Evolutionary conservation across 106 monocot species (phyloP), one percentile per base, ranked within the genome.

Genomic region (Acorus calamus): DNA sequence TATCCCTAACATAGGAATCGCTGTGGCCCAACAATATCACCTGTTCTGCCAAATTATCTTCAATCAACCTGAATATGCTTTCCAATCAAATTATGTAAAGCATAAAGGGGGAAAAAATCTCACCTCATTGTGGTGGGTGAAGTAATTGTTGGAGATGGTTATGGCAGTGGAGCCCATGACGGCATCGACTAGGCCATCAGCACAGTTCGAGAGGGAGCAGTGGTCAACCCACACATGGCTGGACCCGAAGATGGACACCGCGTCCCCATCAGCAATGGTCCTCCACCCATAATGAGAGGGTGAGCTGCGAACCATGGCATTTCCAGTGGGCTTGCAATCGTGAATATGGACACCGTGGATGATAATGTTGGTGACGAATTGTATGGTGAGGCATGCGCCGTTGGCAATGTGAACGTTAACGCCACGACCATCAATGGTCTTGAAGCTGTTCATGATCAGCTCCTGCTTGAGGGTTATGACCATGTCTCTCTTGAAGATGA

Each of bases 191-290:
- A 80, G 71, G 4, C 80, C 80, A 43, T 80, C 80, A 4, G 80
- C 80, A 46, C 80, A 80, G 66, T 66, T 75, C 52, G 80, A 75
- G 11, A 80, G 71, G 0, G 74, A 80, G 63, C 75, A 75, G 65
- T 80, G 80, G 52, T 80, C 80, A 8, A 80, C 80, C 80, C 80
- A 80, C 11, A 80, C 11, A 42, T 80, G 75, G 51, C 80, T 80
- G 10, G 74, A 55, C 3, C 75, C 62, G 28, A 75, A 80, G 61
- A 80, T 75, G 49, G 80, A 80, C 9, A 80, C 62, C 2, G 50
- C 80, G 49, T 80, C 80, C 4, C 80, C 80, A n/a, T 80, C 80
- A 3, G 80, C 80, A 57, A 75, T 75, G 28, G 75, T 75, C 60
- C 80, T 70, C 80, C 80, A 80, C 1, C 80, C 80, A 6, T 80